Evolutionary conservation across 2,329 filamentous ascomycete species (phyloP), one percentile per base, ranked within the genome.

Genomic region (Chaetoscypha palmicola): DNA sequence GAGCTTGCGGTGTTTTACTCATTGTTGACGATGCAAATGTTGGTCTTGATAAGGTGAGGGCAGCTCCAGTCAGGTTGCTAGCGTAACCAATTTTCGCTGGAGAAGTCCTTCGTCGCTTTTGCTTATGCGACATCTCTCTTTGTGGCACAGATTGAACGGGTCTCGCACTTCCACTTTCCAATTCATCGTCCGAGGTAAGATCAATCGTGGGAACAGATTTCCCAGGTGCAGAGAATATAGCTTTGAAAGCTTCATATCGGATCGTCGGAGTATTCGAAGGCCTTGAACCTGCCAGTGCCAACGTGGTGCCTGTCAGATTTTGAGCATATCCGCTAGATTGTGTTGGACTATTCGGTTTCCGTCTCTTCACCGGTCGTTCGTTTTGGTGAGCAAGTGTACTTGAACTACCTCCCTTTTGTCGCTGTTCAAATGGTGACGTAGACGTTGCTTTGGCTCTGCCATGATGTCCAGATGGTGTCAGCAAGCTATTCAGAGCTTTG

Each of bases 361-460:
- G 62, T 45, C 68, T 64, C 57, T 74, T 75, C 2, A 60, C 30
- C 11, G 68, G 52, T 45, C 53, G 60, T 45, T 68, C 58, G 17
- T 46, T 50, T 32, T 54, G 50, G 20, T 50, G 48, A 17, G 36
- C 46, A 30, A 32, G 33, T 9, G 23, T 24, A 33, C 42, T 48
- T 50, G 37, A 44, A 17, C 22, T 26, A n/a, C 39, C 40, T 58
- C 57, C 26, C 34, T 55, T 37, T 57, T 71, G 68, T 28, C 73
- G 66, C 43, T 76, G 66, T 51, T 88, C 83, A 49, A 78, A 87
- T 0, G 84, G 83, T 1, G 83, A 86, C 41, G 73, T 72, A 5
- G 59, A 64, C 0, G 77, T 72, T 3, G 81, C 58, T 2, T 69
- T 52, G 2, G 81, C 74, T 55, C 81, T 80, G 0, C 79, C 79